A percentile compares a stretch with the other conserved stretches of the same genome.
Conservation (phyloP, 805 yeast genomes). For the Wickerhamiella nectarea region DNA sequence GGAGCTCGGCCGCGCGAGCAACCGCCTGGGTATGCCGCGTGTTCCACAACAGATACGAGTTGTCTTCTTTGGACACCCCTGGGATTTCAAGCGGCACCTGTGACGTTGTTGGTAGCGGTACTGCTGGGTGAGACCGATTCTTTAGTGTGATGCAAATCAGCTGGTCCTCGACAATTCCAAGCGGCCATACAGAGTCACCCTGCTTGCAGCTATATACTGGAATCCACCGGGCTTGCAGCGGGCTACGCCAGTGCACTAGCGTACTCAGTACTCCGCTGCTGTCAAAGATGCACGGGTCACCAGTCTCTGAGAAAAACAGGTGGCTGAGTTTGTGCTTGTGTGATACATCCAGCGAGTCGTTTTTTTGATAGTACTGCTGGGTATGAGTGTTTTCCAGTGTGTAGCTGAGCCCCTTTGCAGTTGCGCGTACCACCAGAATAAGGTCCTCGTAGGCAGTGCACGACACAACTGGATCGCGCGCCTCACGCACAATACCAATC, state of each 20-base stretch:
- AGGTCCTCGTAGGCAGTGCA: conserved; percentile 48
- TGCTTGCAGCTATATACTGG: conserved; percentile 58
- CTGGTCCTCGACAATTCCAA: conserved; percentile 53
- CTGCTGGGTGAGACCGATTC: conserved; percentile 56
- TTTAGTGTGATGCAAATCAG: conserved; percentile 64
- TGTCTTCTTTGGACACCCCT: conserved; percentile 24
- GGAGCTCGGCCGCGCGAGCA: conserved; percentile 18
- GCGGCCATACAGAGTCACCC: conserved; percentile 71
- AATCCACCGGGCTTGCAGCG: conserved; percentile 70
- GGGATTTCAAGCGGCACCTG: conserved; percentile 66
- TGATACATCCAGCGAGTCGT: conserved; percentile 27
- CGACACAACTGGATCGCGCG: conserved; percentile 58
- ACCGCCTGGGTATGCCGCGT: conserved; percentile 17
- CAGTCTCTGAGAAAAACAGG: conserved; percentile 72
- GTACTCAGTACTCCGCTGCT: conserved; percentile 57
- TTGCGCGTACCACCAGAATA: conserved; percentile 39
- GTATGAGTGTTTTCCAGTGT: conserved; percentile 35
- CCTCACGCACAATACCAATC: conserved; percentile 41
- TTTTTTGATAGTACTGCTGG: conserved; percentile 27
- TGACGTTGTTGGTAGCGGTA: conserved; percentile 75
- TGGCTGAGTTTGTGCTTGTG: conserved; percentile 35
- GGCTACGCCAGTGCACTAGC: conserved; percentile 63
- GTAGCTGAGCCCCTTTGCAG: conserved; percentile 28
- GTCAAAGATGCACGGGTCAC: conserved; percentile 87
- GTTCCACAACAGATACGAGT: conserved; percentile 20